phyloP scores from a whole-genome alignment of 176 grass and related monocot genomes.

The Areca catechu region DNA sequence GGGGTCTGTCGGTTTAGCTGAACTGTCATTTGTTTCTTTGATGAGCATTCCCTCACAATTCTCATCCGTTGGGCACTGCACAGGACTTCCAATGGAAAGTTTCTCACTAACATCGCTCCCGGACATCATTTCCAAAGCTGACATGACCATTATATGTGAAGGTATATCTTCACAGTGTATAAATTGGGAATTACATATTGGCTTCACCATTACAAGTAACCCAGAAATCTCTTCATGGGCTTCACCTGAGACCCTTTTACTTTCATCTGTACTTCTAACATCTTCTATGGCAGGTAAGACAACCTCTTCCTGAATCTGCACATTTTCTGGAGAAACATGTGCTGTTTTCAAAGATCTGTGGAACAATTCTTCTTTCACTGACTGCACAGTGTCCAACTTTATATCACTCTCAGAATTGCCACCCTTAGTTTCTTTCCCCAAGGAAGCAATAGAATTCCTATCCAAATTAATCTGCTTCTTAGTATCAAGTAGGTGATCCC shows the following conservation, averaged over 20 bases:
- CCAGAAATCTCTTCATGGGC: too few species aligned
- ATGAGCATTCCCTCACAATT: too few species aligned
- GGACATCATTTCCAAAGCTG: too few species aligned
- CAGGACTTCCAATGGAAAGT: background rate
- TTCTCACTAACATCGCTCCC: too few species aligned
- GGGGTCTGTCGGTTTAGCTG: background rate
- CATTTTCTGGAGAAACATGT: too few species aligned
- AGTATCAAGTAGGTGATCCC: conserved; percentile 18
- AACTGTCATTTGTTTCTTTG: too few species aligned
- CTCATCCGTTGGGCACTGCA: background rate
- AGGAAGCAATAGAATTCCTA: conserved; percentile 18
- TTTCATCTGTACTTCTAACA: background rate
- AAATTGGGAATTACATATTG: too few species aligned
- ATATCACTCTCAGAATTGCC: conserved; percentile 10
- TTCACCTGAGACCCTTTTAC: too few species aligned
- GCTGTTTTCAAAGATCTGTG: background rate
- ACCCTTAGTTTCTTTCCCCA: conserved; percentile 14
- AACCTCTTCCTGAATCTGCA: background rate
- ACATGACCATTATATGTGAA: too few species aligned
- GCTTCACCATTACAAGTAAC: too few species aligned
- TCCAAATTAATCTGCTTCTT: conserved; percentile 20
- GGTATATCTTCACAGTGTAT: too few species aligned
- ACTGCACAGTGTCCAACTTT: conserved; percentile 13
- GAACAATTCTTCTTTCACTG: conserved; percentile 16
- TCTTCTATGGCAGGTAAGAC: conserved; percentile 7